Conservation (phyloP, 2,329 filamentous ascomycete species). For the Cordyceps militaris region DNA sequence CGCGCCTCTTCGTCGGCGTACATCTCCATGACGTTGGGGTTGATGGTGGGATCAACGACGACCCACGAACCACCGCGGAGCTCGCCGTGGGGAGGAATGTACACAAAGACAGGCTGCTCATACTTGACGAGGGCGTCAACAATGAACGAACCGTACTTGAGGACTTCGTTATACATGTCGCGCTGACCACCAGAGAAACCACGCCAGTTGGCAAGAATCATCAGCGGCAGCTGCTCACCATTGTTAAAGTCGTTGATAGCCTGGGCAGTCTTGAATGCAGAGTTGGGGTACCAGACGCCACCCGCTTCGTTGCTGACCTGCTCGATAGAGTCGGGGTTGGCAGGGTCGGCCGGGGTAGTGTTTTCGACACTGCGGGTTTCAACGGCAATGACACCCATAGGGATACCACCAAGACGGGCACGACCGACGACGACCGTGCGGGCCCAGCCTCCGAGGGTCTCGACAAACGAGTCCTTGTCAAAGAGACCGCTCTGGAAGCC, state of each 20-base stretch:
- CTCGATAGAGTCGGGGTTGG: slow-evolving; percentile 97
- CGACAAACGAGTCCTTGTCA: slow-evolving; percentile 93
- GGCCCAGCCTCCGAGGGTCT: slow-evolving; percentile 94
- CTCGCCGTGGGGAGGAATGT: slow-evolving; percentile 94
- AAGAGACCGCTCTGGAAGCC: slow-evolving; percentile 84
- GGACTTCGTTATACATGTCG: slow-evolving; percentile 99
- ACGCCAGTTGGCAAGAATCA: slow-evolving; percentile 99
- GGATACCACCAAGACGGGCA: slow-evolving; percentile 92
- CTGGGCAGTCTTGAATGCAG: slow-evolving; percentile 98
- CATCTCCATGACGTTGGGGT: slow-evolving; percentile 97
- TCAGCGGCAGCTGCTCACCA: slow-evolving; percentile 93
- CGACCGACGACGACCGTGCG: slow-evolving; percentile 94
- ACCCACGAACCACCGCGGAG: slow-evolving; percentile 99
- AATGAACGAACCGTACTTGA: slow-evolving; percentile 99
- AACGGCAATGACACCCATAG: slow-evolving; percentile 95
- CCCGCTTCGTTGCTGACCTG: slow-evolving; percentile 91
- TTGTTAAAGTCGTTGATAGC: slow-evolving; percentile 99
- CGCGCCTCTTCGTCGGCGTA: slow-evolving; percentile 93
- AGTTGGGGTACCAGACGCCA: slow-evolving; percentile 99
- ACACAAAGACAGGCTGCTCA: slow-evolving; percentile 97
- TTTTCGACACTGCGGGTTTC: slow-evolving; percentile 97
- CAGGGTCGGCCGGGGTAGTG: slow-evolving; percentile 89
- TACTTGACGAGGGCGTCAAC: slow-evolving; percentile 97
- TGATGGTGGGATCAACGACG: slow-evolving; percentile 97
- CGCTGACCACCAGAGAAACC: slow-evolving; percentile 99